Evolutionary conservation across 768 basidiomycete genomes (phyloP).

Genomic region (Piloderma croceum): DNA sequence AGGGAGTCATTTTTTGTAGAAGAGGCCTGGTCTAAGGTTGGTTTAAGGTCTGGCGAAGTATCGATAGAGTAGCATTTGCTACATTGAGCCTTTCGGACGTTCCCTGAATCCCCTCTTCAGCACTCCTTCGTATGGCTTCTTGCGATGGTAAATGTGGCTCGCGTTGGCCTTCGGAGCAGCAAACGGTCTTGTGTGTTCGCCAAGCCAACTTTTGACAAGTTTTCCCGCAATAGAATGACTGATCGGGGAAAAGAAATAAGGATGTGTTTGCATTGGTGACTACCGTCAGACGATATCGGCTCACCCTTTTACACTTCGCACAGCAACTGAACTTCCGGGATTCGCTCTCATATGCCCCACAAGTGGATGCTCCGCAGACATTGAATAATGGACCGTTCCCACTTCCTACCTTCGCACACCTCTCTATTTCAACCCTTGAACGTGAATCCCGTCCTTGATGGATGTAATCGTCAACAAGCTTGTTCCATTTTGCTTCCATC

Average conservation of each 20-base stretch:
- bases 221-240: conserved; percentile 11
- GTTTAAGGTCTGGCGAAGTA: too few species aligned
- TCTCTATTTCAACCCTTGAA: conserved; percentile 15
- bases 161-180: background rate
- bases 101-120: too few species aligned
- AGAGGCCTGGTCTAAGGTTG: too few species aligned
- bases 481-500: conserved; percentile 17
- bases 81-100: too few species aligned
- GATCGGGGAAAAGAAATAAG: background rate
- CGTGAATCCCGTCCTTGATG: conserved; percentile 12
- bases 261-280: background rate
- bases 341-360: conserved; percentile 12
- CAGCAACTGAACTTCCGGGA: conserved; percentile 13
- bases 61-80: too few species aligned
- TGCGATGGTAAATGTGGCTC: background rate
- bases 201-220: conserved; percentile 15
- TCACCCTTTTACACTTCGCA: conserved; percentile 20
- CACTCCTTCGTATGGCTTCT: background rate
- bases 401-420: conserved; percentile 17
- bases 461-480: conserved; percentile 21
- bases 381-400: conserved; percentile 19
- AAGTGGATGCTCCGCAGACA: conserved; percentile 16
- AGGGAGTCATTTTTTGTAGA: too few species aligned
- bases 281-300: background rate
- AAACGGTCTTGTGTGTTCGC: conserved; percentile 12